A percentile compares a stretch with the other conserved stretches of the same genome.
Evolutionary conservation across 306 rosid species (phyloP).

Genomic region (Cicer arietinum): DNA sequence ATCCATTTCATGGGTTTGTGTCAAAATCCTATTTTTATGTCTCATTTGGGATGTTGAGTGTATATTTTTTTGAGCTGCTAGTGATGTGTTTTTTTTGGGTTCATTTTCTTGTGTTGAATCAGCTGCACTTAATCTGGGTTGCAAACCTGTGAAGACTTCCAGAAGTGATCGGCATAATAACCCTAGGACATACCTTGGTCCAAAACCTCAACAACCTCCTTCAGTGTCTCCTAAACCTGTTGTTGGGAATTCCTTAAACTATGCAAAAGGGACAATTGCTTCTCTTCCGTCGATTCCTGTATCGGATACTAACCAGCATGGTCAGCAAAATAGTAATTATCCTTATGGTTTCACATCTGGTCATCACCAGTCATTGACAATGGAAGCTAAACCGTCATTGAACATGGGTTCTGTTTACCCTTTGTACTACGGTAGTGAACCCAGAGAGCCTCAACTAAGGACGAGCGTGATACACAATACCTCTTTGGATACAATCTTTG

Average conservation of each 20-base stretch:
- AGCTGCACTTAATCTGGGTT: conserved; percentile 99
- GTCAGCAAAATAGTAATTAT: conserved; percentile 53
- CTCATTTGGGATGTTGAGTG: conserved; percentile 23
- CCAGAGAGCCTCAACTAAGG: conserved; percentile 53
- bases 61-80: conserved; percentile 41
- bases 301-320: conserved; percentile 57
- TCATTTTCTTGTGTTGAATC: conserved; percentile 46
- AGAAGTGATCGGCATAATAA: conserved; percentile 95
- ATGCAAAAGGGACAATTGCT: conserved; percentile 50
- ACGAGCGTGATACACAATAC: conserved; percentile 47
- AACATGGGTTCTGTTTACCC: conserved; percentile 87
- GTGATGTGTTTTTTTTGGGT: conserved; percentile 50
- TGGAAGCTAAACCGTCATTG: conserved; percentile 54
- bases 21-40: conserved; percentile 42
- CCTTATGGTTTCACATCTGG: conserved; percentile 55
- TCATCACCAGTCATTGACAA: conserved; percentile 55
- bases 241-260: conserved; percentile 61
- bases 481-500: conserved; percentile 56
- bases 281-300: conserved; percentile 48
- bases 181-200: conserved; percentile 83
- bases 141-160: conserved; percentile 87
- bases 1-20: conserved; percentile 40
- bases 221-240: conserved; percentile 56
- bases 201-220: conserved; percentile 67
- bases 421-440: conserved; percentile 68